phyloP scores from a whole-genome alignment of 139 green algal species.

The Haematococcus sp. region DNA sequence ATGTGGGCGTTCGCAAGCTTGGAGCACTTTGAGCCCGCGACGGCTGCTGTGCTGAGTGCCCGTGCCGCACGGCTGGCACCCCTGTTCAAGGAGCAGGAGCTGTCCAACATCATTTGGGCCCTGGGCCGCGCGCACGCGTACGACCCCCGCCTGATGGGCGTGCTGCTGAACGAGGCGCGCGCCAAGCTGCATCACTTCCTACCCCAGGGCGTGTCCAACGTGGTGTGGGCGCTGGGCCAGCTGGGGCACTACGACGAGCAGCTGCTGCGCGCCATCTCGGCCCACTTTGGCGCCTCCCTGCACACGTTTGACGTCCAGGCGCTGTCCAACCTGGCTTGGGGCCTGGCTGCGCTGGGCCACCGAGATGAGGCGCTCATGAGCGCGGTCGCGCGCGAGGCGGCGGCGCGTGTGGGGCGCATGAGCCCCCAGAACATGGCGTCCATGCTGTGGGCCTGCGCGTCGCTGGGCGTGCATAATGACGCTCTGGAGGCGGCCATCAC shows the following conservation, averaged over 20 bases:
- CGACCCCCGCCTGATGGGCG: neutral
- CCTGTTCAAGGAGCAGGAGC: conserved; percentile 65
- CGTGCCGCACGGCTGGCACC: conserved; percentile 29
- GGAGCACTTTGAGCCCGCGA: conserved; percentile 32
- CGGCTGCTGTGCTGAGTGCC: neutral
- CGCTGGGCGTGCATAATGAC: conserved; percentile 3
- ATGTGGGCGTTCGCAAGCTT: conserved; percentile 56
- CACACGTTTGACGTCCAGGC: conserved; percentile 11
- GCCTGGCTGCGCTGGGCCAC: conserved; percentile 14
- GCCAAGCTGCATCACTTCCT: conserved; percentile 45
- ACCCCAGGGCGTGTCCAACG: conserved; percentile 58
- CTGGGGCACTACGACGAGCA: conserved; percentile 30
- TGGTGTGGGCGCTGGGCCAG: conserved; percentile 51
- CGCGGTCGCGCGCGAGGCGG: conserved; percentile 17
- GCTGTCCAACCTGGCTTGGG: conserved; percentile 26
- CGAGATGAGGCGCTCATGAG: conserved; percentile 11
- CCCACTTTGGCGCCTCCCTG: conserved; percentile 2
- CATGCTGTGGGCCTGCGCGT: conserved; percentile 49
- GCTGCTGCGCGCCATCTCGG: conserved; percentile 3
- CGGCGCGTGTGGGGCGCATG: conserved; percentile 20
- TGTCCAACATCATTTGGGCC: conserved; percentile 59
- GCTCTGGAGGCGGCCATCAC: neutral
- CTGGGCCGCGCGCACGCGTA: conserved; percentile 27
- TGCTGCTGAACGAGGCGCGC: conserved; percentile 35
- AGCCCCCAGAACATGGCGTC: conserved; percentile 51